Percentiles rank a stretch among this genome's conserved stretches.
Conservation (phyloP, 345 rosid species). For the Combretum micranthum region DNA sequence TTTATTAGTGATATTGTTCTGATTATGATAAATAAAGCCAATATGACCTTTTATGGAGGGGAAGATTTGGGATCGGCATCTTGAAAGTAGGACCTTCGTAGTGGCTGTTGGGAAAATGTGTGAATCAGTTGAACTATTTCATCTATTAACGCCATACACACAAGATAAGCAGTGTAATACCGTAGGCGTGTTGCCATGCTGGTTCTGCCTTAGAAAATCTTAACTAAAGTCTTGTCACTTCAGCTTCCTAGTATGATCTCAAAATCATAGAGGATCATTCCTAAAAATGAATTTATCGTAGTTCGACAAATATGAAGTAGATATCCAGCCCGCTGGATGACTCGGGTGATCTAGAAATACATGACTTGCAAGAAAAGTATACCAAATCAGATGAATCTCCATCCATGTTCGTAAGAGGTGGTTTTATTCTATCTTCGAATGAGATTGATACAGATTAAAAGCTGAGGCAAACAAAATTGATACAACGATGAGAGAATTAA, state of each 20-base stretch:
- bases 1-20: not conserved
- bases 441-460: no score
- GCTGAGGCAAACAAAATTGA: no score
- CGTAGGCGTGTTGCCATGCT: not conserved
- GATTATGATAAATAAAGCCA: not conserved
- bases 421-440: no score
- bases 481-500: no score
- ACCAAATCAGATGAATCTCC: no score
- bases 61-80: not conserved
- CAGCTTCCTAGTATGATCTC: constrained; percentile 3
- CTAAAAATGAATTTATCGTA: no score
- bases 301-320: no score
- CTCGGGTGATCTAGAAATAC: no score
- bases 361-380: no score
- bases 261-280: not conserved
- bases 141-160: not conserved
- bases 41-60: constrained; percentile 1
- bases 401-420: no score
- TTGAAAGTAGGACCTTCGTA: not conserved
- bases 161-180: not conserved
- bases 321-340: no score
- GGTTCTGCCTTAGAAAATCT: not conserved
- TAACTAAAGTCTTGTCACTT: not conserved
- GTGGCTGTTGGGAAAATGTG: constrained; percentile 3
- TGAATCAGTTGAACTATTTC: constrained; percentile 7